phyloP scores from a whole-genome alignment of 2,329 filamentous ascomycete genomes.

The Rutstroemia sydowiana region DNA sequence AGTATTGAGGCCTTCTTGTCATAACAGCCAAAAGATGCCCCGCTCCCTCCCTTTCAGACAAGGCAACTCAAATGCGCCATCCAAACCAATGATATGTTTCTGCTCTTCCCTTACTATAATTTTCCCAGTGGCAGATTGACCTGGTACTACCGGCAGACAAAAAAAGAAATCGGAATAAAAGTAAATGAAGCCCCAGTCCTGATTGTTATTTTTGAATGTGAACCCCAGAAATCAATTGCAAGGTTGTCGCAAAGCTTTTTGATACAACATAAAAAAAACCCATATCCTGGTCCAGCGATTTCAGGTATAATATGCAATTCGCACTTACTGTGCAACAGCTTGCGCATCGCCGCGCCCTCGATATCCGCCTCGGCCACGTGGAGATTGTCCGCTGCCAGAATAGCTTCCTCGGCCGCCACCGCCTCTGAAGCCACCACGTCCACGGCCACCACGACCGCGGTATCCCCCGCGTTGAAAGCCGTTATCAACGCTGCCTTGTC shows the following conservation, averaged over 20 bases:
- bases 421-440: slow-evolving; percentile 36
- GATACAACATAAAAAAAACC: slow-evolving; percentile 22
- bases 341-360: slow-evolving; percentile 25
- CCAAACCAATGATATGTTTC: too few species aligned
- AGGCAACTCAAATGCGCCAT: too few species aligned
- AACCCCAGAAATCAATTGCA: slow-evolving; percentile 18
- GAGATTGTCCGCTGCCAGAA: slow-evolving; percentile 17
- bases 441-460: slow-evolving; percentile 68
- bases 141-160: too few species aligned
- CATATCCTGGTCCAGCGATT: slow-evolving; percentile 15
- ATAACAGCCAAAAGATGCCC: too few species aligned
- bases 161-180: too few species aligned
- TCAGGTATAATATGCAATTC: neutral
- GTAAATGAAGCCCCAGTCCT: too few species aligned
- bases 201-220: slow-evolving; percentile 12
- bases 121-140: too few species aligned
- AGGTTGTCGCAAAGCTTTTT: slow-evolving; percentile 23
- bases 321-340: slow-evolving; percentile 18
- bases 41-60: too few species aligned
- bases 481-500: slow-evolving; percentile 88
- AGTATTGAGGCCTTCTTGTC: too few species aligned
- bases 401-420: slow-evolving; percentile 23
- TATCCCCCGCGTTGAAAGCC: slow-evolving; percentile 66
- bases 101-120: too few species aligned
- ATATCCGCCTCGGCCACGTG: slow-evolving; percentile 25